Evolutionary conservation across 2,329 filamentous ascomycete species (phyloP).

Genomic region (Herpotrichia juniperi): DNA sequence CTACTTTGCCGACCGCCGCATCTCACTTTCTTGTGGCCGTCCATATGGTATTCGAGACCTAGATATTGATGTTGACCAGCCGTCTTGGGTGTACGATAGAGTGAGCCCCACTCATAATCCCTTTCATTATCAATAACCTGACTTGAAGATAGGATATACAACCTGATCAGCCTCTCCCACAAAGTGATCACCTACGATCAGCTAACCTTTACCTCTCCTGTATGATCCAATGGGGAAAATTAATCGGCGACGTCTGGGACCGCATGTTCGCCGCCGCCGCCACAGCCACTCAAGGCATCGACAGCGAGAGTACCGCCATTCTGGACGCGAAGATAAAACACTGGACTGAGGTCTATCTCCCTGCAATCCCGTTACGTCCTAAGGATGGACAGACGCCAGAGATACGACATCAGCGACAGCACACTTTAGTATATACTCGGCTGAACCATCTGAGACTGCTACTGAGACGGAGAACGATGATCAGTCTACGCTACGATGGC

Average conservation of each 20-base stretch:
- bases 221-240: slow-evolving; percentile 31
- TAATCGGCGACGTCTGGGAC: slow-evolving; percentile 32
- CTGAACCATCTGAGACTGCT: slow-evolving; percentile 32
- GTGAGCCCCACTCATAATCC: slow-evolving; percentile 20
- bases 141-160: slow-evolving; percentile 16
- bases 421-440: slow-evolving; percentile 24
- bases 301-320: slow-evolving; percentile 14
- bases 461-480: slow-evolving; percentile 27
- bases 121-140: background rate
- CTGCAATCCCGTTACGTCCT: slow-evolving; percentile 17
- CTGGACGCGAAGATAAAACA: slow-evolving; percentile 20
- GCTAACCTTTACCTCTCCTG: slow-evolving; percentile 26
- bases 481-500: slow-evolving; percentile 28
- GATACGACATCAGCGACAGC: slow-evolving; percentile 14
- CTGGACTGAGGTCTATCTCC: slow-evolving; percentile 12
- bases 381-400: slow-evolving; percentile 13
- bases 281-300: slow-evolving; percentile 6
- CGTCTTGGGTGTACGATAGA: slow-evolving; percentile 20
- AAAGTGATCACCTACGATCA: slow-evolving; percentile 16
- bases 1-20: slow-evolving; percentile 32
- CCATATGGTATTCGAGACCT: slow-evolving; percentile 35
- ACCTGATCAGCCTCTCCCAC: slow-evolving; percentile 17
- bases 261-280: slow-evolving; percentile 16
- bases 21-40: slow-evolving; percentile 37
- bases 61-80: slow-evolving; percentile 34